Percentiles rank a stretch among this genome's conserved stretches.
These are phyloP conservation scores for Sisymbrium irio DNA, from an alignment of 345 rosid genomes.

Conservation along the genomic window DNA sequence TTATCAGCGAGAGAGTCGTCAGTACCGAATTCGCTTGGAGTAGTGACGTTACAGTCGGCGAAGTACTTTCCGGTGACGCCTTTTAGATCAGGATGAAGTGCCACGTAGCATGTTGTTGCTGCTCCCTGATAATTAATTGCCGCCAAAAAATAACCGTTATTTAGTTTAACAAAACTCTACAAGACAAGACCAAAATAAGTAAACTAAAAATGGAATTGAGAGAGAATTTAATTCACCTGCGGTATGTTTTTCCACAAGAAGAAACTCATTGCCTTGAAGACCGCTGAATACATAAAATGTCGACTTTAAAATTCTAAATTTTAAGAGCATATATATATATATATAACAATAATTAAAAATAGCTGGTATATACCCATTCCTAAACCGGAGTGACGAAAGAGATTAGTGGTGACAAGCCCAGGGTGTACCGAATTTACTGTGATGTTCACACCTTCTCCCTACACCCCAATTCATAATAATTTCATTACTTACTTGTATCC, in stretches of 20 bases:
- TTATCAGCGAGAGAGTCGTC: constrained; percentile 47
- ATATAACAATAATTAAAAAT: neutral
- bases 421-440: constrained; percentile 87
- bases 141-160: constrained; percentile 32
- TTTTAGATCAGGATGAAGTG: constrained; percentile 67
- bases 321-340: too few relatives aligned
- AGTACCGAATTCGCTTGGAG: constrained; percentile 49
- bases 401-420: constrained; percentile 81
- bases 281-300: constrained; percentile 37
- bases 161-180: neutral
- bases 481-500: neutral
- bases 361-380: constrained; percentile 24
- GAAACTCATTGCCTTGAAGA: constrained; percentile 50
- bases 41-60: constrained; percentile 58
- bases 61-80: constrained; percentile 74
- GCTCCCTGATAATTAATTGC: constrained; percentile 66
- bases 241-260: constrained; percentile 81
- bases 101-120: constrained; percentile 84
- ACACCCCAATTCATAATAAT: neutral
- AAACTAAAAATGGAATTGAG: neutral
- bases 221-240: constrained; percentile 50
- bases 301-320: neutral
- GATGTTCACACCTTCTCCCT: constrained; percentile 82
- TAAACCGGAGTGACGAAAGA: constrained; percentile 53
- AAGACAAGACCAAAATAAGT: neutral